These are phyloP conservation scores for Euryodendron excelsum DNA, from an alignment of 148 eudicot species.

Conservation along the genomic window DNA sequence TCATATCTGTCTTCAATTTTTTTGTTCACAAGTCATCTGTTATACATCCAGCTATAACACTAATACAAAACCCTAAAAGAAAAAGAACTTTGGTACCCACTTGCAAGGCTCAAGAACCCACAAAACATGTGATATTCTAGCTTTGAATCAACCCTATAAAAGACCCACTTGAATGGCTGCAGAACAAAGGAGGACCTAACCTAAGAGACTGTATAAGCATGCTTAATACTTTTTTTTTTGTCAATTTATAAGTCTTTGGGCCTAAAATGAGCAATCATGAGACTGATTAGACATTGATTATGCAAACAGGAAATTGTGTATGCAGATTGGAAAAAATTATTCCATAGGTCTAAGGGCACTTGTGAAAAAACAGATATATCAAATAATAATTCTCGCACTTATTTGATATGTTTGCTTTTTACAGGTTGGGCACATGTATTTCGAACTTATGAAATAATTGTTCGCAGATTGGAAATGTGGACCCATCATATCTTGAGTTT, in stretches of 20 bases:
- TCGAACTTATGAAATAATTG: no score
- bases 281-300: background rate
- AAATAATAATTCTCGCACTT: no score
- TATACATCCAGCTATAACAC: background rate
- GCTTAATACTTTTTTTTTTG: no score
- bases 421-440: no score
- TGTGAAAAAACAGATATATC: no score
- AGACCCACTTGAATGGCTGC: background rate
- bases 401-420: no score
- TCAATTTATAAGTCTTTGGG: background rate
- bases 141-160: background rate
- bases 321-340: no score
- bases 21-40: constrained; percentile 12
- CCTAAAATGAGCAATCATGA: background rate
- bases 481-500: no score
- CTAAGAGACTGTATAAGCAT: background rate
- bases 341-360: no score
- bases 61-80: background rate
- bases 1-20: constrained; percentile 1
- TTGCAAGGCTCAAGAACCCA: background rate
- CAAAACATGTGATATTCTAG: constrained; percentile 9
- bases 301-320: background rate
- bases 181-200: background rate
- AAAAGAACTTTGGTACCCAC: constrained; percentile 4
- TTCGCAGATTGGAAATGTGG: no score